Evolutionary conservation across 2,329 filamentous ascomycete species (phyloP).

Genomic region (Lachnellula willkommii): DNA sequence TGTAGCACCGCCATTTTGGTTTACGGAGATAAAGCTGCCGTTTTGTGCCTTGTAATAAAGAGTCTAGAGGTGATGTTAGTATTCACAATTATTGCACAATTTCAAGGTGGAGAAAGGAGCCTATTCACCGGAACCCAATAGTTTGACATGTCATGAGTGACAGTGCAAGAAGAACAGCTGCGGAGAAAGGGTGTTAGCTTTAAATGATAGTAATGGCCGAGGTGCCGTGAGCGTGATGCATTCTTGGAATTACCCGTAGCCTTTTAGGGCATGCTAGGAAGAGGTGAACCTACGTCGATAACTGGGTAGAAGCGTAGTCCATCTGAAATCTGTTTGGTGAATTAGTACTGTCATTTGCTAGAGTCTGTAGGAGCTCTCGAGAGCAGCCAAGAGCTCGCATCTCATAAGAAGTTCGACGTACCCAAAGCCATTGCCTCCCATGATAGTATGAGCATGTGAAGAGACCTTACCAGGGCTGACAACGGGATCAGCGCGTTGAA

Average conservation of each 20-base stretch:
- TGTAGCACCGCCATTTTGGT: constrained; percentile 43
- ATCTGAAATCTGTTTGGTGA: constrained; percentile 34
- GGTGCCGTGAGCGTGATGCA: too few species aligned
- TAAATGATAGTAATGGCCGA: too few species aligned
- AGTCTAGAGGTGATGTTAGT: constrained; percentile 22
- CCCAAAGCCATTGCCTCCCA: constrained; percentile 57
- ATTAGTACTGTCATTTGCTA: too few species aligned
- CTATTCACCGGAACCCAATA: constrained; percentile 58
- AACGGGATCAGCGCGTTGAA: constrained; percentile 55
- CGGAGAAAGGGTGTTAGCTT: too few species aligned
- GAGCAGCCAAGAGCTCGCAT: too few species aligned
- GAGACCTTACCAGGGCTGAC: constrained; percentile 48
- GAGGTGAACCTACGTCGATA: constrained; percentile 34
- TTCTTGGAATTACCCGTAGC: too few species aligned
- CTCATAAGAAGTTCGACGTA: constrained; percentile 11
- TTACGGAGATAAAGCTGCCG: constrained; percentile 47
- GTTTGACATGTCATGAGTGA: constrained; percentile 55
- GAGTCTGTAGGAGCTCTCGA: too few species aligned
- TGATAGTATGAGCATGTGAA: constrained; percentile 55
- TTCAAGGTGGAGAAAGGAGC: constrained; percentile 35
- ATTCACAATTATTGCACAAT: background rate
- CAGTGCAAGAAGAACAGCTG: constrained; percentile 56
- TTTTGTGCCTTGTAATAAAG: constrained; percentile 50
- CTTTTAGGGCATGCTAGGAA: too few species aligned
- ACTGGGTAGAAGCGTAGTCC: constrained; percentile 46